Percentiles rank a stretch among this genome's conserved stretches.
phyloP scores from a whole-genome alignment of 306 rosid genomes.

The Vigna unguiculata region DNA sequence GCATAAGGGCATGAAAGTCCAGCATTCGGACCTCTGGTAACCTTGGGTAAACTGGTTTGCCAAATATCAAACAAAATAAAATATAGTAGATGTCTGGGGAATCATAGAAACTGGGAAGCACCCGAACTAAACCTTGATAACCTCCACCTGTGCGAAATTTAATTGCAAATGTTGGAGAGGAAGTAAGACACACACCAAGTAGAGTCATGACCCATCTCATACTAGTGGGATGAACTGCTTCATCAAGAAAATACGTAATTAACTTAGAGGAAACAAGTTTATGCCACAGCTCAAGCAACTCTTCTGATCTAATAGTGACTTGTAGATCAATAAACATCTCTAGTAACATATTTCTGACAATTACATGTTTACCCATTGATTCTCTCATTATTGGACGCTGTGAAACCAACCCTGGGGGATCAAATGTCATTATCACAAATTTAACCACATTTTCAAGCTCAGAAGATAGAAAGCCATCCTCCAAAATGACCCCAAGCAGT shows the following conservation, averaged over 20 bases:
- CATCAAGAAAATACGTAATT: conserved; percentile 97
- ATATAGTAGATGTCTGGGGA: conserved; percentile 98
- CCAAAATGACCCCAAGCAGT: conserved; percentile 95
- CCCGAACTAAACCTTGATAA: conserved; percentile 90
- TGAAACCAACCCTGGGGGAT: conserved; percentile 81
- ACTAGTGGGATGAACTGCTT: conserved; percentile 97
- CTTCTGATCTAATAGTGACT: conserved; percentile 90
- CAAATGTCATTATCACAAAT: conserved; percentile 99
- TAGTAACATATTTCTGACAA: conserved; percentile 94
- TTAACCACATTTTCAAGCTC: conserved; percentile 96
- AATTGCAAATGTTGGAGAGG: conserved; percentile 91
- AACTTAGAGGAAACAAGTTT: conserved; percentile 94
- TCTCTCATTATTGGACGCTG: conserved; percentile 76
- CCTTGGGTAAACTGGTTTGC: conserved; percentile 97
- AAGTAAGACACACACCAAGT: conserved; percentile 95
- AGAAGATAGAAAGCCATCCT: conserved; percentile 92
- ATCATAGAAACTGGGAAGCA: conserved; percentile 94
- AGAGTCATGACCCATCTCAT: conserved; percentile 99
- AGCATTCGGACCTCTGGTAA: conserved; percentile 99
- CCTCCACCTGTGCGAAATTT: conserved; percentile 99
- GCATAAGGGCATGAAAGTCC: conserved; percentile 99
- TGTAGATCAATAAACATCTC: conserved; percentile 99
- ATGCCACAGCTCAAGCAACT: conserved; percentile 98
- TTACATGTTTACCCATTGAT: conserved; percentile 98
- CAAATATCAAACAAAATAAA: conserved; percentile 95